Evolutionary conservation across 2,329 filamentous ascomycete species (phyloP).

Genomic region (Cladosporium colombiae): DNA sequence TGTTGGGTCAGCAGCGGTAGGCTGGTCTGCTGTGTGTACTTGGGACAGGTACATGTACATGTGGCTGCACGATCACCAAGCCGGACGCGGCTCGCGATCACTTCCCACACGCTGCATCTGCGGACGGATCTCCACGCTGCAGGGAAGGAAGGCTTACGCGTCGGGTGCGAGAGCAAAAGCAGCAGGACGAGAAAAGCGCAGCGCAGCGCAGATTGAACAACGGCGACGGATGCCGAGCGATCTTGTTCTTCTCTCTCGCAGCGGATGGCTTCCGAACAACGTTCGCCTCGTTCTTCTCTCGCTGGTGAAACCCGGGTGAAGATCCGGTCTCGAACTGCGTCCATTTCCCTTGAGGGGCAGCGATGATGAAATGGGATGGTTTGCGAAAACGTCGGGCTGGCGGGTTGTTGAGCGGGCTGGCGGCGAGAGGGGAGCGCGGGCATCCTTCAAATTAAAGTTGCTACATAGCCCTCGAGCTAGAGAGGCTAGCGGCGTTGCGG

Average conservation of each 20-base stretch:
- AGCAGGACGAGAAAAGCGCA: not conserved
- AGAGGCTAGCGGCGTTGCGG: not conserved
- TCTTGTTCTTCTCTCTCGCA: not conserved
- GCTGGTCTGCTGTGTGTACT: not conserved
- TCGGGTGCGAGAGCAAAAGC: not conserved
- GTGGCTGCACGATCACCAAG: slow-evolving; percentile 12
- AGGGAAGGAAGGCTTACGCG: slow-evolving; percentile 10
- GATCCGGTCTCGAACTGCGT: slow-evolving; percentile 17
- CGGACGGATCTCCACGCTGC: not conserved
- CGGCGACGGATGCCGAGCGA: not conserved
- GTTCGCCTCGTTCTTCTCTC: not conserved
- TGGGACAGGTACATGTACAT: not conserved
- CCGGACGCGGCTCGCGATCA: slow-evolving; percentile 6
- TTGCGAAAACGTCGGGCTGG: not conserved
- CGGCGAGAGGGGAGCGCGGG: not conserved
- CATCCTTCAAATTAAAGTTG: slow-evolving; percentile 21
- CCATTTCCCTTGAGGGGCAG: not conserved
- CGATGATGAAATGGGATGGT: not conserved
- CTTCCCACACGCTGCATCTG: not conserved
- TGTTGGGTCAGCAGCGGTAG: slow-evolving; percentile 4
- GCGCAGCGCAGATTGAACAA: not conserved
- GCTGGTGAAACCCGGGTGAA: slow-evolving; percentile 1
- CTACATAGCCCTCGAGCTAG: slow-evolving; percentile 12
- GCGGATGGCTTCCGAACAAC: not conserved
- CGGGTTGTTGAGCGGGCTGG: not conserved